Evolutionary conservation across 495 filamentous ascomycete species (phyloP), one percentile per base, ranked within the genome.

Genomic region (Glarea lozoyensis): DNA sequence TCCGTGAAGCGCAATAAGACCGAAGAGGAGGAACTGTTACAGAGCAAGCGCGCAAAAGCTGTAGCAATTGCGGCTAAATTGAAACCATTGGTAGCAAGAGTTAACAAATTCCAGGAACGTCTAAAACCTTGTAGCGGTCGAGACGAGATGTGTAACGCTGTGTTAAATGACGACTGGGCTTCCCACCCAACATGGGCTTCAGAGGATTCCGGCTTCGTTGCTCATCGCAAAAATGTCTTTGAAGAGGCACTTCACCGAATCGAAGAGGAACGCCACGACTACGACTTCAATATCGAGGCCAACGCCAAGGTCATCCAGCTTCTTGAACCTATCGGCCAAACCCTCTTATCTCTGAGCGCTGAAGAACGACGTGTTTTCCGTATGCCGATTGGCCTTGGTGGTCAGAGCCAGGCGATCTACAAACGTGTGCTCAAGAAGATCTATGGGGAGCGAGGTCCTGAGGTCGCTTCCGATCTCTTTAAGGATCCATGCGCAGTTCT

Each of bases 171-270:
- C 54, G 85, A 94, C 48, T 99, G 93, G 93, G 92, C 89, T 1
- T 96, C 89, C 35, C 92, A 97, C 64, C 93, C 93, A 1, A 99
- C 93, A 2, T 99, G 93, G 93, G 93, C 90, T 1, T 96, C 89
- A 1, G 93, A 99, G 62, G 93, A 99, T 56, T 94, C 87, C 22
- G 93, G 93, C 2, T 99, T 99, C 52, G 87, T 99, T 43, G 93
- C 92, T 2, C 93, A 99, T 65, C 75, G 89, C 31, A 99, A 99
- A 74, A 99, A 97, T 54, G 72, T 76, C 16, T 90, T 77, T 45
- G 93, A 99, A 60, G 93, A 99, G 57, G 79, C 79, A 24, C 75
- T 97, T 27, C 93, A 97, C 53, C 77, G 92, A 12, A 94, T 97
- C 48, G 93, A 99, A 63, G 93, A 99, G 57, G 93, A 99, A 56